A percentile compares a stretch with the other conserved stretches of the same genome.
These are phyloP conservation scores for Juglanconis oblonga DNA, from an alignment of 2,329 filamentous ascomycete genomes.

Conservation along the genomic window DNA sequence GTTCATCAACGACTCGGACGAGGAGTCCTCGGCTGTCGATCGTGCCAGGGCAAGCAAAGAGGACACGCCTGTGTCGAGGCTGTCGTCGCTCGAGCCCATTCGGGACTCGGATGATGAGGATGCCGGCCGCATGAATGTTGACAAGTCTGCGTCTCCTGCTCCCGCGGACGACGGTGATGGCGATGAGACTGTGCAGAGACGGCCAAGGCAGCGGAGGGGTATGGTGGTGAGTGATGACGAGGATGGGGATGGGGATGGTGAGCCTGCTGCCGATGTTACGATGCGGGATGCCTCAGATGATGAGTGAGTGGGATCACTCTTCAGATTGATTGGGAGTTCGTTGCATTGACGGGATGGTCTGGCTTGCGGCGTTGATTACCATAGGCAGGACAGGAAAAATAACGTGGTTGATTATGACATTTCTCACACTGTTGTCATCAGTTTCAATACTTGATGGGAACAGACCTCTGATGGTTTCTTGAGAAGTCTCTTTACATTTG, in stretches of 20 bases:
- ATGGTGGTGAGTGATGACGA: slow-evolving; percentile 55
- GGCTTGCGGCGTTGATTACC: background rate
- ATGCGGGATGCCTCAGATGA: slow-evolving; percentile 34
- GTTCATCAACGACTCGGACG: slow-evolving; percentile 75
- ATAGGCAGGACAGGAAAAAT: background rate
- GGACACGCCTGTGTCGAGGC: slow-evolving; percentile 21
- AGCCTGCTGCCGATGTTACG: slow-evolving; percentile 26
- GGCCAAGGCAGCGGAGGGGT: slow-evolving; percentile 45
- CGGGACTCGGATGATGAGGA: slow-evolving; percentile 30
- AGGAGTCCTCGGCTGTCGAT: slow-evolving; percentile 33
- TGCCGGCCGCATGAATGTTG: slow-evolving; percentile 52
- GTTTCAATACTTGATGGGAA: no score
- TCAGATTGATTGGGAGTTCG: background rate
- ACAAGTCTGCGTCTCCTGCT: slow-evolving; percentile 31
- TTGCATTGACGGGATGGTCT: background rate
- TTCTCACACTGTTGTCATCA: no score
- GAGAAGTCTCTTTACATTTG: no score
- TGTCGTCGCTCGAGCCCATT: slow-evolving; percentile 16
- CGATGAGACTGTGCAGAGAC: slow-evolving; percentile 40
- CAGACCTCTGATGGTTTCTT: no score
- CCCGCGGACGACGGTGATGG: slow-evolving; percentile 44
- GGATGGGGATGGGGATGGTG: slow-evolving; percentile 46
- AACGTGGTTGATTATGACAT: no score
- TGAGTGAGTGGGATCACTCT: slow-evolving; percentile 26
- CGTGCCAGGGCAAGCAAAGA: slow-evolving; percentile 20